Conservation (phyloP, 2,329 filamentous ascomycete species). For the Claviceps sp. region DNA sequence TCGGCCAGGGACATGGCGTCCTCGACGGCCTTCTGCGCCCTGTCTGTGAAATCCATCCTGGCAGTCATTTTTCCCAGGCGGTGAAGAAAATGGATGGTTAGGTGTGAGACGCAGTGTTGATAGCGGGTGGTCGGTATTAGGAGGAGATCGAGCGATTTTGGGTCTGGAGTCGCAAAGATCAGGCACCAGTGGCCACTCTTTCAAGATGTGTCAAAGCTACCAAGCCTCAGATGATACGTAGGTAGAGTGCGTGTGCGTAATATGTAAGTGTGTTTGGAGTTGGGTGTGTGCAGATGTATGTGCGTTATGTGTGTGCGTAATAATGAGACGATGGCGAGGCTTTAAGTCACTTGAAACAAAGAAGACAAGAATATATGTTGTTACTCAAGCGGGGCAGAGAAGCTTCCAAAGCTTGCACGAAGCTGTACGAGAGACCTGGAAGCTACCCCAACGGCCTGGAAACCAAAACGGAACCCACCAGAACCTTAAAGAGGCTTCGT, state of each 20-base stretch:
- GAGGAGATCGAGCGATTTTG: too few relatives aligned
- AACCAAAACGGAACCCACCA: slow-evolving; percentile 18
- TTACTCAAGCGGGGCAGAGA: background rate
- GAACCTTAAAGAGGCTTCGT: slow-evolving; percentile 18
- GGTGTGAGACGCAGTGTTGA: too few relatives aligned
- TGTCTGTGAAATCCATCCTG: slow-evolving; percentile 85
- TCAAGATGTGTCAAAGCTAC: too few relatives aligned
- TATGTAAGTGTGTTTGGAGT: too few relatives aligned
- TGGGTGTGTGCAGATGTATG: background rate
- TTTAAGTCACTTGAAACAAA: too few relatives aligned
- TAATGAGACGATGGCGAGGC: background rate
- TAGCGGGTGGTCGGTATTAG: too few relatives aligned
- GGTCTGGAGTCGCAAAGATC: too few relatives aligned
- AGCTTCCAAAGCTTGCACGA: background rate
- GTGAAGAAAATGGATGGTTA: background rate
- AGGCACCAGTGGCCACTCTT: too few relatives aligned
- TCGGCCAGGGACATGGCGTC: slow-evolving; percentile 80
- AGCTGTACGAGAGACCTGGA: slow-evolving; percentile 7
- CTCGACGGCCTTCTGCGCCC: slow-evolving; percentile 77
- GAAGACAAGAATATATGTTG: background rate
- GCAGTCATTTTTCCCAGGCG: slow-evolving; percentile 45
- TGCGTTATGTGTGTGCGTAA: background rate
- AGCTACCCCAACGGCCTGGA: slow-evolving; percentile 11
- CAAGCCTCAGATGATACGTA: too few relatives aligned
- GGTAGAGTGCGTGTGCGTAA: background rate